These are phyloP conservation scores for Lactifluus volemus DNA, from an alignment of 768 basidiomycete genomes.

Conservation along the genomic window DNA sequence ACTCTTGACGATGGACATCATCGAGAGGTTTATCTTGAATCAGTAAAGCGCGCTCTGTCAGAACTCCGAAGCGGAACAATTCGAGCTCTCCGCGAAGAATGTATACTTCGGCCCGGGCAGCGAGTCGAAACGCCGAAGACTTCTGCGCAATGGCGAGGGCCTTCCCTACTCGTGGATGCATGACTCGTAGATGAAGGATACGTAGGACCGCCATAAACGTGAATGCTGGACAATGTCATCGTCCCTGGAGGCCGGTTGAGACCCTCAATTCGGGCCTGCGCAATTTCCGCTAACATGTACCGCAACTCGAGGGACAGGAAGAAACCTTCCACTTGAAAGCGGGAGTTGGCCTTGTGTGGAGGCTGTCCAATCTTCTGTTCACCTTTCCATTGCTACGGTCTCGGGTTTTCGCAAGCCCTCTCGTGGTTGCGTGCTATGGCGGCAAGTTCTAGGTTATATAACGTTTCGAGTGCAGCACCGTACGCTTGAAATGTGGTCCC, in stretches of 20 bases:
- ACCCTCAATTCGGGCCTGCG: conserved; percentile 19
- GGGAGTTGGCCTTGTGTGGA: conserved; percentile 26
- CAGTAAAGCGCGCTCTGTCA: conserved; percentile 6
- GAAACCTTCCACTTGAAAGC: conserved; percentile 28
- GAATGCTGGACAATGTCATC: conserved; percentile 6
- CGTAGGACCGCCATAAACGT: conserved; percentile 17
- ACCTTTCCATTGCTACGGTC: conserved; percentile 23
- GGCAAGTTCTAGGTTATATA: conserved; percentile 25
- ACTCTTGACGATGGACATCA: background rate
- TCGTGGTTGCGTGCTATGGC: conserved; percentile 13
- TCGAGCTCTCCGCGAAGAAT: conserved; percentile 23
- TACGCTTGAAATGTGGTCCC: conserved; percentile 27
- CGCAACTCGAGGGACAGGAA: conserved; percentile 30
- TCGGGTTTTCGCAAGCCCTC: conserved; percentile 19
- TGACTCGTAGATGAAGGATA: conserved; percentile 21
- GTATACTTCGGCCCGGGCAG: conserved; percentile 18
- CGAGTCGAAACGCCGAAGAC: conserved; percentile 24
- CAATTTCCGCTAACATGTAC: conserved; percentile 25
- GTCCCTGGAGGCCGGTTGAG: conserved; percentile 2
- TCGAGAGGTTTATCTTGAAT: background rate
- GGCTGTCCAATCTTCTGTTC: conserved; percentile 26
- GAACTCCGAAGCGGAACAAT: conserved; percentile 19
- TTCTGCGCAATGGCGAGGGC: conserved; percentile 19
- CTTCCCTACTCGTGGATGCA: conserved; percentile 23
- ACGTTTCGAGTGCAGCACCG: conserved; percentile 25